A percentile compares a stretch with the other conserved stretches of the same genome.
These are phyloP conservation scores for Hypomontagnella monticulosa DNA, from an alignment of 495 filamentous ascomycete species.

Conservation along the genomic window DNA sequence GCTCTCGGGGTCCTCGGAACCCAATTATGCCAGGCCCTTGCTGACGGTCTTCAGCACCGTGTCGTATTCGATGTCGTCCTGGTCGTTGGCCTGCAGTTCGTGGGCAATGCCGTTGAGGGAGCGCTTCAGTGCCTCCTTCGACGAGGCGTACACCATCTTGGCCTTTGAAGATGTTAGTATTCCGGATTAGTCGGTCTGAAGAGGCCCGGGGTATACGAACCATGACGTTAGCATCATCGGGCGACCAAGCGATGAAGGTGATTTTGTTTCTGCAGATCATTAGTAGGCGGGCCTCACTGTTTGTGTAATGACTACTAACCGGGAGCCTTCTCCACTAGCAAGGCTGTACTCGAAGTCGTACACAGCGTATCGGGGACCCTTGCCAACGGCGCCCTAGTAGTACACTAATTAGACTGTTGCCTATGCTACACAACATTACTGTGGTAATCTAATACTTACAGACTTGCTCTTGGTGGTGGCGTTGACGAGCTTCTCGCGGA, in stretches of 20 bases:
- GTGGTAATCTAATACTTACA: constrained; percentile 39
- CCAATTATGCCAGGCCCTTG: constrained; percentile 68
- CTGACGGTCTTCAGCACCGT: constrained; percentile 79
- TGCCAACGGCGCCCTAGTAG: constrained; percentile 64
- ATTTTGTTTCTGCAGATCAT: constrained; percentile 82
- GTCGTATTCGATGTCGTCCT: constrained; percentile 87
- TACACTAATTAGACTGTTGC: constrained; percentile 27
- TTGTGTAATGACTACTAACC: constrained; percentile 59
- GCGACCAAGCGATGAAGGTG: constrained; percentile 93
- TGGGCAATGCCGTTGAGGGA: constrained; percentile 79
- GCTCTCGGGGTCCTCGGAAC: constrained; percentile 14
- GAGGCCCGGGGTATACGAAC: constrained; percentile 62
- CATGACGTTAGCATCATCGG: constrained; percentile 80
- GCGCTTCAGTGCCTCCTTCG: constrained; percentile 90
- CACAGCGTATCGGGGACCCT: constrained; percentile 90
- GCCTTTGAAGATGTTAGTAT: constrained; percentile 58
- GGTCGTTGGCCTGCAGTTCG: constrained; percentile 94
- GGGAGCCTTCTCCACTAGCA: constrained; percentile 79
- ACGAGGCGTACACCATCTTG: constrained; percentile 97
- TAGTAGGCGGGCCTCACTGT: constrained; percentile 16
- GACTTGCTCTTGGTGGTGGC: constrained; percentile 61
- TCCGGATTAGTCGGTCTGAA: not conserved
- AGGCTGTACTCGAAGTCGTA: constrained; percentile 90
- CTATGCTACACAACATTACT: not conserved
- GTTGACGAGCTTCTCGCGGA: constrained; percentile 80